Conservation (phyloP, 306 rosid species). For the Castanospermum australe region DNA sequence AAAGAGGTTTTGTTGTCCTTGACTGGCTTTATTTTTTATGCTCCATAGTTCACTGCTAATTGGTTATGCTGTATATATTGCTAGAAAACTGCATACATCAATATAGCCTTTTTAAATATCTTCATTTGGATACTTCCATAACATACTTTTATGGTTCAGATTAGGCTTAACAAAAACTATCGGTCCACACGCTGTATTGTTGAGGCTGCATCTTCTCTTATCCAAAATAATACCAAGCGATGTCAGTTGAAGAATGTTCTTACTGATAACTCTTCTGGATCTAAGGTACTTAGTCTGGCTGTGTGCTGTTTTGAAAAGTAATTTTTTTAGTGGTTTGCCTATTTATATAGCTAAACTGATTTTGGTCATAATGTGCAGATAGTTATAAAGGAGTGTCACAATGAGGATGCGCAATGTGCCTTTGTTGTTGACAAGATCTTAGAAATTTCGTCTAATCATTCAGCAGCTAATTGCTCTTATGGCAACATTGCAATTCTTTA, state of each 20-base stretch:
- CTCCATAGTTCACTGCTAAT: conserved; percentile 3
- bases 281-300: conserved; percentile 61
- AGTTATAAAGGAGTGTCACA: conserved; percentile 79
- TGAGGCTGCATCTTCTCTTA: conserved; percentile 92
- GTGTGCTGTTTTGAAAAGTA: conserved; percentile 11
- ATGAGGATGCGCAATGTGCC: conserved; percentile 86
- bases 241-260: conserved; percentile 67
- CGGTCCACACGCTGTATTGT: conserved; percentile 89
- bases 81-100: background rate
- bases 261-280: conserved; percentile 84
- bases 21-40: conserved; percentile 13
- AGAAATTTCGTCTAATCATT: conserved; percentile 53
- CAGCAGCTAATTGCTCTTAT: conserved; percentile 54
- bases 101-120: background rate
- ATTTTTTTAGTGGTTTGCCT: conserved; percentile 15
- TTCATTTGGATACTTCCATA: conserved; percentile 12
- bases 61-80: background rate
- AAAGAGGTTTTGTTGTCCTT: conserved; percentile 70
- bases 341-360: conserved; percentile 12
- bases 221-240: conserved; percentile 69
- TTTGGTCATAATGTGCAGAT: conserved; percentile 46
- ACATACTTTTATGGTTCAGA: conserved; percentile 45
- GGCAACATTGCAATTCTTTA: conserved; percentile 86
- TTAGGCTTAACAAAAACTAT: conserved; percentile 88
- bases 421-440: conserved; percentile 85